Percentiles rank a stretch among this genome's conserved stretches.
These are phyloP conservation scores for Sclerotiophoma versabilis DNA, from an alignment of 2,329 filamentous ascomycete genomes.

Conservation along the genomic window DNA sequence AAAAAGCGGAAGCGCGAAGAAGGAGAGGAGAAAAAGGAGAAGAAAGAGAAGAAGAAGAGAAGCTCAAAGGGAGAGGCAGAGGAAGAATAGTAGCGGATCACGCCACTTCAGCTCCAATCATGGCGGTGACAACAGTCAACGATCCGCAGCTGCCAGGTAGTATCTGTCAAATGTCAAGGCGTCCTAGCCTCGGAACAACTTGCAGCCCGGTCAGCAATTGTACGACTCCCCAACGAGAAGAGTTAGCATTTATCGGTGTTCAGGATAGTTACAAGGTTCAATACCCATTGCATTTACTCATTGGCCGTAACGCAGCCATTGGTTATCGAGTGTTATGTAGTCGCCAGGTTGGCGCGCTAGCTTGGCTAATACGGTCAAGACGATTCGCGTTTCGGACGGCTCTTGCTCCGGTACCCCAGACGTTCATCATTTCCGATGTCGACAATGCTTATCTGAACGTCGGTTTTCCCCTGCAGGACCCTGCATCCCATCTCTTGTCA, in stretches of 20 bases:
- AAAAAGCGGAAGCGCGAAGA: constrained; percentile 53
- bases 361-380: constrained; percentile 12
- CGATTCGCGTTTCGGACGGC: constrained; percentile 27
- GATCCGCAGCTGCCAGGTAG: too few relatives aligned
- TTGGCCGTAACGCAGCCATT: neutral
- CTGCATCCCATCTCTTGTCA: neutral
- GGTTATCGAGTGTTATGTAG: neutral
- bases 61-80: constrained; percentile 37
- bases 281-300: constrained; percentile 26
- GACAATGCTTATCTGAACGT: constrained; percentile 8
- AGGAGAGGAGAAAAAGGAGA: constrained; percentile 60
- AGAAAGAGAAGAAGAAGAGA: constrained; percentile 48
- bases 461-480: neutral
- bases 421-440: constrained; percentile 10
- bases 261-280: constrained; percentile 29
- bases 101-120: neutral
- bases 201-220: neutral
- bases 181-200: neutral
- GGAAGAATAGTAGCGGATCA: constrained; percentile 15
- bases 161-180: neutral
- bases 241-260: constrained; percentile 34
- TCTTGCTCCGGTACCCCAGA: constrained; percentile 6
- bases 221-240: neutral
- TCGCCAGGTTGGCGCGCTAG: constrained; percentile 6
- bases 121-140: neutral